Base-by-base conservation (phyloP, 2,329 filamentous ascomycete species). In the Dichotomopilus funicola region DNA sequence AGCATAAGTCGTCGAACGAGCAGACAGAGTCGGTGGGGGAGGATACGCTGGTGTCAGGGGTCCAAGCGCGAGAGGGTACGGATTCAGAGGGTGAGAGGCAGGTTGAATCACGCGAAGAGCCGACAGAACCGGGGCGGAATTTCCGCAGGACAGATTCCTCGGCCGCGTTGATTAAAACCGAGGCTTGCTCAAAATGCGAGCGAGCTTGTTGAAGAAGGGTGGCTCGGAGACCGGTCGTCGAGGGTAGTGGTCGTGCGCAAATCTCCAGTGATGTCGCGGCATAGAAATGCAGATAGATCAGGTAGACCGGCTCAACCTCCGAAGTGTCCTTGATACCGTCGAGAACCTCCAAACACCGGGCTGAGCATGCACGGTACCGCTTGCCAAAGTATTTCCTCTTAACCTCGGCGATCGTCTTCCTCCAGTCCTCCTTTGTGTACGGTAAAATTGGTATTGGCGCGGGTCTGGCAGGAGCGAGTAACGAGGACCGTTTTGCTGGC, bases 211-310 rank as follows among this genome's bases (percentile, higher is more conserved):
- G 70, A 5, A 83, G 71, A 6, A 83, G 70, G 53, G 67, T 73
- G 37, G 69, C 68, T 45, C 79, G 76, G 59, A 76, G 72, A 2
- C 73, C 66, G 0, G 77, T 77, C 1, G 72, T 72, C 9, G 72
- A 55, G 12, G 73, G 73, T 6, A 81, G 68, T 38, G 74, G 71
- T 34, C 75, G 73, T 1, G 79, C 79, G 61, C 79, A 79, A 71
- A 78, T 77, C 63, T 83, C 81, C 50, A 81, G 73, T 11, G 80
- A 78, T n/a, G 73, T 77, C 19, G 81, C 81, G n/a, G 80, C 80
- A 59, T 83, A 84, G 65, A 83, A 83, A 65, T 81, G 76, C 5
- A 84, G 72, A 58, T 81, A 82, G 60, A 83, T 78, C 37, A 82
- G 70, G 63, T 83, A 78, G 6, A 78, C 70, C 1, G 79, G 77